A percentile compares a stretch with the other conserved stretches of the same genome.
Evolutionary conservation across 1,139 yeast species (phyloP).

Genomic region (Protomyces arabidopsidicola): DNA sequence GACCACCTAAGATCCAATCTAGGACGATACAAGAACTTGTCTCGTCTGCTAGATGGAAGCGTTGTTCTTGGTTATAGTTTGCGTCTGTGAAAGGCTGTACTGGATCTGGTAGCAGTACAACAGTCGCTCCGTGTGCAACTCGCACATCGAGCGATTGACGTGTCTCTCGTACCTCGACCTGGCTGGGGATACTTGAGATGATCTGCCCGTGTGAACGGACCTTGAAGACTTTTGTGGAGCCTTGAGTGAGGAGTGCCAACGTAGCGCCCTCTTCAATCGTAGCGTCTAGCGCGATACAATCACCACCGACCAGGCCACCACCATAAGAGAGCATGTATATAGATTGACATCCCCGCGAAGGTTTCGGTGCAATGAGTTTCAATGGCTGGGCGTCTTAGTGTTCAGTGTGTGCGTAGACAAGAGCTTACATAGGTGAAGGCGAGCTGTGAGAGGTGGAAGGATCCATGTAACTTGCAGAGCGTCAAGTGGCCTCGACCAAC

Average conservation of each 20-base stretch:
- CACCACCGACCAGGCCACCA: constrained; percentile 30
- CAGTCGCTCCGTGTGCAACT: constrained; percentile 2
- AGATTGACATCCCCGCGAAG: constrained; percentile 4
- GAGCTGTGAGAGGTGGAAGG: constrained; percentile 3
- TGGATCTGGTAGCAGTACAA: constrained; percentile 28
- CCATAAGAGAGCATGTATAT: constrained; percentile 29
- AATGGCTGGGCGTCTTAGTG: constrained; percentile 10
- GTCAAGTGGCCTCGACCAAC: neutral
- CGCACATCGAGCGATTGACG: neutral
- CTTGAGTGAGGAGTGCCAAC: constrained; percentile 27
- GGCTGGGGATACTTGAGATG: no score
- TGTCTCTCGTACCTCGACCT: neutral
- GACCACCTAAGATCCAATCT: constrained; percentile 29
- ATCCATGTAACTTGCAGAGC: neutral
- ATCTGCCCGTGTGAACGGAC: neutral
- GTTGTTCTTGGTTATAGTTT: constrained; percentile 22
- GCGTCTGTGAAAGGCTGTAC: constrained; percentile 28
- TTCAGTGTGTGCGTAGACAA: neutral
- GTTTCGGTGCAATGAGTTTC: constrained; percentile 24
- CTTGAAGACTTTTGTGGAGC: constrained; percentile 29
- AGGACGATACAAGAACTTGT: constrained; percentile 15
- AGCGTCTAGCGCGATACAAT: constrained; percentile 11
- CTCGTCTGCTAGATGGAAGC: constrained; percentile 12
- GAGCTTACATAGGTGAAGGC: constrained; percentile 13
- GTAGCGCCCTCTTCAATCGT: constrained; percentile 8